Conservation (phyloP, 2,329 filamentous ascomycete species). For the Taxawa tesnikishii region DNA sequence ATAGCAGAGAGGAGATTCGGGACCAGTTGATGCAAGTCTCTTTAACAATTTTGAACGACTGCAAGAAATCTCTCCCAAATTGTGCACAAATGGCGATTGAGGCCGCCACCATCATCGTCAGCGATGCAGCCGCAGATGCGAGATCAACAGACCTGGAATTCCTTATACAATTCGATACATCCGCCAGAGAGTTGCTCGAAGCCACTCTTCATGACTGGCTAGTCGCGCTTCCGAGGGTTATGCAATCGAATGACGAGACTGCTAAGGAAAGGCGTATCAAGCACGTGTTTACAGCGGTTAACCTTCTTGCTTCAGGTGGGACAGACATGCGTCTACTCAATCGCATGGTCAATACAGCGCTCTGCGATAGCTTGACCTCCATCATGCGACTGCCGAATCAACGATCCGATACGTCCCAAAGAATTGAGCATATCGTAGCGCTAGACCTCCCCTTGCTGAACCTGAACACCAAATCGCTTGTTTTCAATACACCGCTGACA, state of each 20-base stretch:
- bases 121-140: slow-evolving; percentile 53
- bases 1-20: slow-evolving; percentile 58
- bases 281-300: slow-evolving; percentile 64
- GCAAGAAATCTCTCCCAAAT: slow-evolving; percentile 57
- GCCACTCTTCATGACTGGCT: slow-evolving; percentile 70
- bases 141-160: slow-evolving; percentile 36
- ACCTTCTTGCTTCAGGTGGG: slow-evolving; percentile 50
- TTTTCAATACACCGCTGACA: slow-evolving; percentile 15
- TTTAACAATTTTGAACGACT: slow-evolving; percentile 64
- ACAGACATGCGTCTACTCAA: slow-evolving; percentile 56
- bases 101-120: slow-evolving; percentile 29
- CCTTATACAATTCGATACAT: slow-evolving; percentile 49
- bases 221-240: slow-evolving; percentile 63
- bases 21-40: slow-evolving; percentile 59
- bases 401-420: background rate
- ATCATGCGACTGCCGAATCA: slow-evolving; percentile 23
- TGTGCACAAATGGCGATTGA: slow-evolving; percentile 65
- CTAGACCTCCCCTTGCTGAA: slow-evolving; percentile 8
- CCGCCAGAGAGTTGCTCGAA: slow-evolving; percentile 53
- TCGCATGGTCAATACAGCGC: slow-evolving; percentile 51
- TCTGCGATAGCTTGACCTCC: slow-evolving; percentile 60
- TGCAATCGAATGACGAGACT: slow-evolving; percentile 75
- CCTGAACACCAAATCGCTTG: slow-evolving; percentile 2
- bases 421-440: slow-evolving; percentile 12
- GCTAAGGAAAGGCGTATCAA: slow-evolving; percentile 59